A percentile compares a stretch with the other conserved stretches of the same genome.
These are phyloP conservation scores for Podospora tetraspora DNA, from an alignment of 495 filamentous ascomycete genomes.

Conservation along the genomic window DNA sequence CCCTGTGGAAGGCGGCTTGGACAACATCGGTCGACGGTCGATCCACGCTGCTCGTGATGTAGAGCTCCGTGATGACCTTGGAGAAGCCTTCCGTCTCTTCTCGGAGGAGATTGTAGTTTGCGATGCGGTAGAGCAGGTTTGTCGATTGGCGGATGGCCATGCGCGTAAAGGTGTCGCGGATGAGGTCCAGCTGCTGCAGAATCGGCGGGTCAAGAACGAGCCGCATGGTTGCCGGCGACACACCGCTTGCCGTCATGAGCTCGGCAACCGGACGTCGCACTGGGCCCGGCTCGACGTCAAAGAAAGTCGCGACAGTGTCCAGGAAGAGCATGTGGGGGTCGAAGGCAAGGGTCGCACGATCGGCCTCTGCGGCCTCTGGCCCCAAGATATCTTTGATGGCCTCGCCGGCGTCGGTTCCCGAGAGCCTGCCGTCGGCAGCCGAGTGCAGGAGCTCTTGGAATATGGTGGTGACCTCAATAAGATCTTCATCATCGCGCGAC, in stretches of 20 bases:
- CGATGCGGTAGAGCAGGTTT: constrained; percentile 86
- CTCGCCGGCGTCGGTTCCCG: constrained; percentile 61
- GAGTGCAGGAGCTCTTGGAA: constrained; percentile 82
- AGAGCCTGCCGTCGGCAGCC: constrained; percentile 61
- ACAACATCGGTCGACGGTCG: constrained; percentile 43
- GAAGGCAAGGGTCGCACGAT: constrained; percentile 40
- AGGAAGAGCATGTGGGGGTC: constrained; percentile 70
- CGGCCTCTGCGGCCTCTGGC: constrained; percentile 42
- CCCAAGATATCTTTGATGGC: constrained; percentile 71
- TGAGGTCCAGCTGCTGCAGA: constrained; percentile 67
- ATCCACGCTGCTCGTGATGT: constrained; percentile 52
- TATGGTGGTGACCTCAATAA: constrained; percentile 58
- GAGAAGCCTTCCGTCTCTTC: constrained; percentile 95
- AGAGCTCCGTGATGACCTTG: constrained; percentile 58
- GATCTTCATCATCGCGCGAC: constrained; percentile 60
- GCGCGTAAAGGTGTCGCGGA: constrained; percentile 76
- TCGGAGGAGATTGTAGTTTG: constrained; percentile 90
- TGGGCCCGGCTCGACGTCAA: constrained; percentile 55
- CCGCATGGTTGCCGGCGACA: constrained; percentile 70
- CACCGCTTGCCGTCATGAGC: constrained; percentile 63
- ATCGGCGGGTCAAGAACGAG: constrained; percentile 72
- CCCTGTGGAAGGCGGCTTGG: constrained; percentile 46
- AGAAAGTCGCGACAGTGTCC: constrained; percentile 70
- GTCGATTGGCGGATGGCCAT: constrained; percentile 84
- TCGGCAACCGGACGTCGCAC: constrained; percentile 41